These are phyloP conservation scores for Pseudomicrostroma phylloplanum DNA, from an alignment of 1,284 basidiomycete genomes.

Conservation along the genomic window DNA sequence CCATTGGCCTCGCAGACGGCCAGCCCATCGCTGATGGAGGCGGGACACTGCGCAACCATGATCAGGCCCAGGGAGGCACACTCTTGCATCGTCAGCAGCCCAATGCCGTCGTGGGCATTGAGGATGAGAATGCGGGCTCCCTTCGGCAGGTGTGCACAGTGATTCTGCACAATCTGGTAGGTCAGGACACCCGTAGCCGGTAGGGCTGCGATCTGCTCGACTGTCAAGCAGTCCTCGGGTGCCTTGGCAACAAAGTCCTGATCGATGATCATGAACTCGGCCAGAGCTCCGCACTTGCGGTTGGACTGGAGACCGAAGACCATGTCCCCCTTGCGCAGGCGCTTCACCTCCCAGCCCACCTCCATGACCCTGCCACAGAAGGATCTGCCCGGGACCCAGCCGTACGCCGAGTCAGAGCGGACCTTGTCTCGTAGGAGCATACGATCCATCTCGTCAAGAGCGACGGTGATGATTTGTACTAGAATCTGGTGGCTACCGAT, in stretches of 20 bases:
- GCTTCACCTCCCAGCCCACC: constrained; percentile 50
- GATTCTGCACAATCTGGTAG: constrained; percentile 50
- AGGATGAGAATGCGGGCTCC: constrained; percentile 52
- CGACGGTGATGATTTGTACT: constrained; percentile 52
- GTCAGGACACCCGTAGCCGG: constrained; percentile 51
- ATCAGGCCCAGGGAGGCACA: constrained; percentile 49
- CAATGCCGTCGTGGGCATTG: constrained; percentile 53
- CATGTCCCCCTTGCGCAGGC: constrained; percentile 51
- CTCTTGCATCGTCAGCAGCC: constrained; percentile 52
- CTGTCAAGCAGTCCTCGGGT: constrained; percentile 46
- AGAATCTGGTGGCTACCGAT: constrained; percentile 50
- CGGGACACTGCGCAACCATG: constrained; percentile 52
- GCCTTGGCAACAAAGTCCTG: constrained; percentile 50
- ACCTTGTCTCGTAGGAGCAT: constrained; percentile 47
- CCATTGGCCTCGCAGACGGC: constrained; percentile 50
- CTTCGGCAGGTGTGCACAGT: constrained; percentile 47
- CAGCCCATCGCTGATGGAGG: constrained; percentile 45
- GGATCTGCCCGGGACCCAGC: constrained; percentile 52
- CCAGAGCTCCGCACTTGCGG: constrained; percentile 51
- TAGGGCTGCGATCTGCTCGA: constrained; percentile 53
- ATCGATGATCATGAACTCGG: constrained; percentile 51
- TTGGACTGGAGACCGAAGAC: constrained; percentile 52
- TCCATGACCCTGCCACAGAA: constrained; percentile 53
- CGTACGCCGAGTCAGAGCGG: constrained; percentile 43
- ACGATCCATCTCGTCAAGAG: constrained; percentile 50